A percentile compares a stretch with the other conserved stretches of the same genome.
phyloP scores from a whole-genome alignment of 345 rosid genomes.

The Anacardium occidentale region DNA sequence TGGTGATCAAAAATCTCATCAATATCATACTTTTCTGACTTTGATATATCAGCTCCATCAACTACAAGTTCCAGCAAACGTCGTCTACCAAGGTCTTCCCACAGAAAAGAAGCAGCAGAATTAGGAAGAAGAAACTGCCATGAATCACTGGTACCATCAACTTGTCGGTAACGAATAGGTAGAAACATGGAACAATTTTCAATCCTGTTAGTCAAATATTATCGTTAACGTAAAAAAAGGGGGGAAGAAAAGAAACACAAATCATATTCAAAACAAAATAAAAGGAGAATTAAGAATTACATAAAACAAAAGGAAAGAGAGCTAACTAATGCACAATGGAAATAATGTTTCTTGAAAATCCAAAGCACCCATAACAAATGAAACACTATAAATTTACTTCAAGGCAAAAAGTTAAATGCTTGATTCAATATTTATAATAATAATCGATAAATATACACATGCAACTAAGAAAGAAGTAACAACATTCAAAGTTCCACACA shows the following conservation, averaged over 20 bases:
- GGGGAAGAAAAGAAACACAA: not conserved
- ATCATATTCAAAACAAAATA: not conserved
- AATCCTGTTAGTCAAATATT: conserved; percentile 55
- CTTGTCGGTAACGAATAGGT: conserved; percentile 85
- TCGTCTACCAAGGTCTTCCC: conserved; percentile 93
- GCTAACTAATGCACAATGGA: not conserved
- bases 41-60: conserved; percentile 64
- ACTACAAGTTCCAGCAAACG: conserved; percentile 68
- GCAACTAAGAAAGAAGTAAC: too few species aligned
- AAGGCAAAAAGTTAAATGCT: too few species aligned
- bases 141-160: conserved; percentile 62
- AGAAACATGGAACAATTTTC: conserved; percentile 88
- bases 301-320: conserved; percentile 6
- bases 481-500: conserved; percentile 1
- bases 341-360: not conserved
- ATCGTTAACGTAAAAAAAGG: conserved; percentile 6
- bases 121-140: conserved; percentile 90
- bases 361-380: not conserved
- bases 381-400: not conserved
- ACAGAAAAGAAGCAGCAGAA: conserved; percentile 82
- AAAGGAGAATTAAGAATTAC: not conserved
- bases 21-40: conserved; percentile 60
- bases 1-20: conserved; percentile 83
- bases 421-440: too few species aligned
- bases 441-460: too few species aligned